Evolutionary conservation across 2,329 filamentous ascomycete species (phyloP), one percentile per base, ranked within the genome.

Genomic region (Celoporthe dispersa): DNA sequence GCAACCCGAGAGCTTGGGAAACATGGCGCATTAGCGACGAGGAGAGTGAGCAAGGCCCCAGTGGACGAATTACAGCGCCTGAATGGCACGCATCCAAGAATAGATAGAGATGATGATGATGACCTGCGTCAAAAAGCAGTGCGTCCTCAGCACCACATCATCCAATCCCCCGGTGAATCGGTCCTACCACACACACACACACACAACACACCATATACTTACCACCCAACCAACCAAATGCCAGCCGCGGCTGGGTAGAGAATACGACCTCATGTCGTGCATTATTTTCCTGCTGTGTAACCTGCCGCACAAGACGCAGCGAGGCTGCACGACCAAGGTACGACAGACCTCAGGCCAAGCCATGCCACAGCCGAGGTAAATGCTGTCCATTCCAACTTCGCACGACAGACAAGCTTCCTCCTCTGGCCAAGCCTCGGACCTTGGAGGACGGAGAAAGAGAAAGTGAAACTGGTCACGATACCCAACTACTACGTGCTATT

Each of bases 1-100:
- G 12, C 70, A 65, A 70, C 70, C 70, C 70, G 70, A 71, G 68
- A 35, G 68, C 35, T 69, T 69, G 70, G 70, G 68, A 67, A 64
- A 68, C 70, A 68, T 63, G 64, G 61, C 39, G 48, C 60, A 31
- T 70, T 60, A 63, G 68, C 70, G 68, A 70, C 60, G 59, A 60
- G 41, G 55, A 66, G 55, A 66, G 68, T 68, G 65, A 55, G 69
- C 69, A 44, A 48, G 44, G 55, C 60, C 41, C 33, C 44, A 48
- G 19, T 48, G 39, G 67, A 66, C 67, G 69, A 71, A 69, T 71
- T 41, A 53, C 39, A 71, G 67, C 16, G 39, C 53, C 16, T n/a
- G 51, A 28, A 31, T 48, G 55, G 59, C 7, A 59, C 41, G 48
- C 67, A 62, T 61, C 69, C 69, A 66, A 68, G 61, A 68, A 71